Conservation (phyloP, 2,329 filamentous ascomycete genomes). For the Simplicillium sp. region DNA sequence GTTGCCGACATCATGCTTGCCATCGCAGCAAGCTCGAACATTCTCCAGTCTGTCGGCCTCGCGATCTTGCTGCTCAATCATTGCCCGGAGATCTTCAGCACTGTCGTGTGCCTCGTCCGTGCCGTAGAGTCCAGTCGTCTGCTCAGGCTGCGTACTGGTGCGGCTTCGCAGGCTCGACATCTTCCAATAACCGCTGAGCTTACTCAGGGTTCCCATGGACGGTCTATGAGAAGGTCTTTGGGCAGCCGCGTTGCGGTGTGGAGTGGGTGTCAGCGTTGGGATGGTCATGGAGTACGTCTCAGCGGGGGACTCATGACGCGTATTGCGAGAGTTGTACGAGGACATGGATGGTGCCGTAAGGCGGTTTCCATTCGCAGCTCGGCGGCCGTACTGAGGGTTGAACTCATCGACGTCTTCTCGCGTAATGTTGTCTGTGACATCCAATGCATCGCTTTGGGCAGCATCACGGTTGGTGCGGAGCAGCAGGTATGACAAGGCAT, state of each 20-base stretch:
- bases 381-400: constrained; percentile 52
- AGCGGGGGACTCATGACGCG: constrained; percentile 54
- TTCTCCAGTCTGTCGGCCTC: constrained; percentile 82
- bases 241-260: constrained; percentile 24
- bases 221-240: constrained; percentile 15
- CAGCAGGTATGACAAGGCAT: constrained; percentile 86
- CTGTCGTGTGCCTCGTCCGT: constrained; percentile 61
- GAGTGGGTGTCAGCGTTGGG: constrained; percentile 46
- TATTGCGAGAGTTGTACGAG: constrained; percentile 69
- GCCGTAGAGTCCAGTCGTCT: constrained; percentile 39
- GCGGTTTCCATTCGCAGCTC: constrained; percentile 26
- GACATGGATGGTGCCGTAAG: constrained; percentile 58
- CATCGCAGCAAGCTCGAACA: constrained; percentile 94
- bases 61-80: constrained; percentile 69
- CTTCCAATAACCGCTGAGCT: constrained; percentile 52
- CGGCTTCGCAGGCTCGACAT: constrained; percentile 45
- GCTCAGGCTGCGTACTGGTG: constrained; percentile 29
- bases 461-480: constrained; percentile 59
- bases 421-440: constrained; percentile 46
- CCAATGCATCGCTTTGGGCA: constrained; percentile 52
- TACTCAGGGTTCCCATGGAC: constrained; percentile 41
- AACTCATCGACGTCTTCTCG: constrained; percentile 67
- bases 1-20: constrained; percentile 40
- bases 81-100: constrained; percentile 71
- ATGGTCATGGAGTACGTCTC: constrained; percentile 39